Evolutionary conservation across 352 stramenopile genomes (phyloP), one percentile per base, ranked within the genome.

Genomic region (Globisporangium okanoganense): DNA sequence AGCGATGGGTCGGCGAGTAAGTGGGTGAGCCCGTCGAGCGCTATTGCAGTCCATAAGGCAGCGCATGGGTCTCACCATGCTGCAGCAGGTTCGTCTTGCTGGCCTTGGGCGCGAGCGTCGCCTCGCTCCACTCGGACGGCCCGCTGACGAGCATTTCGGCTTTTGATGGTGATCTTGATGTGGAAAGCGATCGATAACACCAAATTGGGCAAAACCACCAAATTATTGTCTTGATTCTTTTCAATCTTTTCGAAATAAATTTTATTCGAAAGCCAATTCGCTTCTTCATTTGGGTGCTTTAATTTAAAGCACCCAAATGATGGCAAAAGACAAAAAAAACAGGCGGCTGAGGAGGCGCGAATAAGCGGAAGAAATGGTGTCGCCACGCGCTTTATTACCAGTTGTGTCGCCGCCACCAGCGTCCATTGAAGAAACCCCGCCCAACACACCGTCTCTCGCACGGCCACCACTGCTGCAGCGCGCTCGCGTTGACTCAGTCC

Each of bases 121-220:
- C 64, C 47, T 77, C 63, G 18, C 61, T 69, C 77, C 77, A 87
- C 29, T 81, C 72, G 7, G 40, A n/a, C 12, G 68, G 72, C n/a
- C 71, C 71, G 25, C 67, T 69, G 41, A 85, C 61, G 18, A 78
- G 65, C 74, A 85, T 81, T 51, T 69, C 45, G n/a, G n/a, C n/a
- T 33, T 33, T 33, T 33, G 29, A 33, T 33, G 29, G 29, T 6
- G 29, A n/a, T 62, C 12, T 59, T 53, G 38, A 14, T 53, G 40
- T 66, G 53, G 45, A 64, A 35, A n/a, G n/a, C n/a, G n/a, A n/a
- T n/a, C n/a, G n/a, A n/a, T n/a, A n/a, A n/a, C n/a, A n/a, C n/a
- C n/a, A n/a, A n/a, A n/a, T n/a, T n/a, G n/a, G n/a, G n/a, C n/a
- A n/a, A n/a, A n/a, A n/a, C n/a, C n/a, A n/a, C n/a, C n/a, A n/a